These are phyloP conservation scores for Coprinellus aureogranulatus DNA, from an alignment of 768 basidiomycete species.

Conservation along the genomic window DNA sequence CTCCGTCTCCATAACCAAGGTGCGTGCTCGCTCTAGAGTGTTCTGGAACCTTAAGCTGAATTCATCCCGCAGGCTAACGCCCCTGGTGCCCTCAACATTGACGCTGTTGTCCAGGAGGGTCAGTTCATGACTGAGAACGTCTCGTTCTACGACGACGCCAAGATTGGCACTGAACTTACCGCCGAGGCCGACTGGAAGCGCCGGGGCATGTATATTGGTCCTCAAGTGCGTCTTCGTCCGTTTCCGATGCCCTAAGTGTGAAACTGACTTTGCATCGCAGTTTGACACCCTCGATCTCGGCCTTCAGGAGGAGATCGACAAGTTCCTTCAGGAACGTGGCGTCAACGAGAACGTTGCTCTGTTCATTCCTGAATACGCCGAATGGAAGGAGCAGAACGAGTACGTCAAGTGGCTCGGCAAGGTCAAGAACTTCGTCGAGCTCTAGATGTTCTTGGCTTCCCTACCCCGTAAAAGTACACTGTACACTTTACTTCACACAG, in stretches of 20 bases:
- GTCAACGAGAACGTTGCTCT: slow-evolving; percentile 77
- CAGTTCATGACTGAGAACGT: slow-evolving; percentile 86
- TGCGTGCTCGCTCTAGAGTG: slow-evolving; percentile 17
- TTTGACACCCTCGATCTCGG: slow-evolving; percentile 86
- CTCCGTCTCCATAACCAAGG: slow-evolving; percentile 85
- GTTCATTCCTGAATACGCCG: slow-evolving; percentile 87
- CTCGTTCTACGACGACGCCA: slow-evolving; percentile 74
- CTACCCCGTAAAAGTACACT: not conserved
- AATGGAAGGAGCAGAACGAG: slow-evolving; percentile 94
- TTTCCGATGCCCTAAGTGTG: slow-evolving; percentile 44
- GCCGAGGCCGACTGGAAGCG: slow-evolving; percentile 94
- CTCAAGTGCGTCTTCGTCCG: slow-evolving; percentile 52
- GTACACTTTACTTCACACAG: not conserved
- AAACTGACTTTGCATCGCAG: slow-evolving; percentile 28
- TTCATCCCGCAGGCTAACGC: slow-evolving; percentile 38
- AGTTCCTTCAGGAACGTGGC: slow-evolving; percentile 86
- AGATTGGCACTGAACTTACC: slow-evolving; percentile 71
- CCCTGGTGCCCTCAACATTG: slow-evolving; percentile 72
- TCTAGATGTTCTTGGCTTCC: slow-evolving; percentile 24
- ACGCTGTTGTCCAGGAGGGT: slow-evolving; percentile 77
- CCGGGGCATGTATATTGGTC: slow-evolving; percentile 88
- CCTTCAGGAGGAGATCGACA: slow-evolving; percentile 91
- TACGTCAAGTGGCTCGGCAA: slow-evolving; percentile 86
- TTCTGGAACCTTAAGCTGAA: not conserved
- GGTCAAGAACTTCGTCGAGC: slow-evolving; percentile 80